Evolutionary conservation across 495 filamentous ascomycete species (phyloP), one percentile per base, ranked within the genome.

Genomic region (Xylaria curta): DNA sequence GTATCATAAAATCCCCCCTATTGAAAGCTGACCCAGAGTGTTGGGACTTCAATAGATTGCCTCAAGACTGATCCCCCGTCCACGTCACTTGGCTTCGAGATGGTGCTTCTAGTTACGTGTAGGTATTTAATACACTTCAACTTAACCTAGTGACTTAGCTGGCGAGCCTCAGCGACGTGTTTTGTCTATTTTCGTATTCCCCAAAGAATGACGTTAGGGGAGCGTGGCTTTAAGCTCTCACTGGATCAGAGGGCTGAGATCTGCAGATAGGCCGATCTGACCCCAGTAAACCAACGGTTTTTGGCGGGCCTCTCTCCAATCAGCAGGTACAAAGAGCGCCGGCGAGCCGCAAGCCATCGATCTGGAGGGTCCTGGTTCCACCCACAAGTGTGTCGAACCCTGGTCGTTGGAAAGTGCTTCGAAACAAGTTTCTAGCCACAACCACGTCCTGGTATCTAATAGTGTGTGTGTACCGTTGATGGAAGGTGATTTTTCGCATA

Each of bases 401-500:
- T 47, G 69, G 71, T 51, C 68, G 38, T 73, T 46, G 68, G 53
- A 58, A 67, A 56, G 21, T 61, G 15, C 51, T 47, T 64, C 0
- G 54, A 76, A 78, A 73, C 76, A 75, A 71, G 76, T 76, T 78
- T 78, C 66, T 75, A 76, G 69, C 76, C 75, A 78, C 75, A 78
- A 68, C 66, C 63, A 72, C 49, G 49, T 31, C 19, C 54, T 13
- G 9, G 36, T 26, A 56, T 56, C 4, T 28, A 31, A 3, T 10
- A 54, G 28, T 40, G 58, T 38, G 58, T 38, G n/a, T 40, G 58
- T 10, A 5, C 44, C 19, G 21, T 33, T 21, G 24, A 47, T 33
- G 62, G 17, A 17, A 2, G 21, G 15, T 19, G 15, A 61, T 21
- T 62, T 26, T 26, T 33, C 8, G 42, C 47, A 40, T 75, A 68